These are phyloP conservation scores for Aureobasidium pullulans DNA, from an alignment of 2,329 filamentous ascomycete species.

Conservation along the genomic window DNA sequence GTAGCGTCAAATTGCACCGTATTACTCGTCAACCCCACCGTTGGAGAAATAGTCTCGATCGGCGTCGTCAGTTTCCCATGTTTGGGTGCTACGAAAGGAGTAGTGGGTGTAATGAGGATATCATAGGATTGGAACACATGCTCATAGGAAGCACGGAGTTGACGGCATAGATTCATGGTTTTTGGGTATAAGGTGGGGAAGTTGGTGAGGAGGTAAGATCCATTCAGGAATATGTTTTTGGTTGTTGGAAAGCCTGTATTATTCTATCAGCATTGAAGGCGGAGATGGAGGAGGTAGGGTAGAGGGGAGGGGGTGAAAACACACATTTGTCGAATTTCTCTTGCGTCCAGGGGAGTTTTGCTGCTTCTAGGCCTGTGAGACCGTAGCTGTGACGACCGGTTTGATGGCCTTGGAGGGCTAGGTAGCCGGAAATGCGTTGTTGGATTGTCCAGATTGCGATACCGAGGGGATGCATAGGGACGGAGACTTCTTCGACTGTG, in stretches of 20 bases:
- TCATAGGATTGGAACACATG: conserved; percentile 34
- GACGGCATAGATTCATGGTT: conserved; percentile 40
- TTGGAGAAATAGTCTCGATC: conserved; percentile 41
- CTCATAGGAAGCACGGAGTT: conserved; percentile 42
- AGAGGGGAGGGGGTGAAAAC: not conserved
- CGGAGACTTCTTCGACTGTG: conserved; percentile 42
- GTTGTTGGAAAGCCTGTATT: conserved; percentile 41
- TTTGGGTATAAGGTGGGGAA: conserved; percentile 44
- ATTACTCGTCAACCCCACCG: conserved; percentile 50
- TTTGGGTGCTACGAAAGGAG: conserved; percentile 40
- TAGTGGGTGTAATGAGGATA: conserved; percentile 42
- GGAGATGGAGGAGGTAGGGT: too few species aligned
- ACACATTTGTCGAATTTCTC: not conserved
- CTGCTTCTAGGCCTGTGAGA: not conserved
- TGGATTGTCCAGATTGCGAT: conserved; percentile 44
- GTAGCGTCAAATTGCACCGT: conserved; percentile 52
- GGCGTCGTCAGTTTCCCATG: conserved; percentile 35
- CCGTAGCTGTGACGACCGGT: conserved; percentile 41
- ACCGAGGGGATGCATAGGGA: conserved; percentile 43
- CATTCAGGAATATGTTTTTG: conserved; percentile 49
- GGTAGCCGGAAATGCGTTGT: conserved; percentile 37
- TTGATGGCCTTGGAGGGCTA: conserved; percentile 31
- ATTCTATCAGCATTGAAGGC: conserved; percentile 38
- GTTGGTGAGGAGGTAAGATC: conserved; percentile 37
- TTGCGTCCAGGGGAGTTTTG: not conserved